Evolutionary conservation across 441 rosid species (phyloP).

Genomic region (Populus trichocarpa): DNA sequence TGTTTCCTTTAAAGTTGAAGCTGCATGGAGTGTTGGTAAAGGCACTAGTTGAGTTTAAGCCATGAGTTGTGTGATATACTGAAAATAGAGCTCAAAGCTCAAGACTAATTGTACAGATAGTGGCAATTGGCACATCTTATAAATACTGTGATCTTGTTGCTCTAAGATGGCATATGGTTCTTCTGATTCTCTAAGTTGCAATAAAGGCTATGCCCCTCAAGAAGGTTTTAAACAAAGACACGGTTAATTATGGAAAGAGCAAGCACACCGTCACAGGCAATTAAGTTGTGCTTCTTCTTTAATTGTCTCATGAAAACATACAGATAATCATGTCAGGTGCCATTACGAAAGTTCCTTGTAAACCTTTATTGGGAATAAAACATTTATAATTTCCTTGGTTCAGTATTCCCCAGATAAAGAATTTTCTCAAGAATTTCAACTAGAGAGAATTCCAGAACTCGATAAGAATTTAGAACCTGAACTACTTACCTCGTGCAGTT

Average conservation of each 20-base stretch:
- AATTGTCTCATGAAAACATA: neutral
- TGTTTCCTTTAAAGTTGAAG: neutral
- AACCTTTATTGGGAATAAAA: neutral
- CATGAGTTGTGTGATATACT: neutral
- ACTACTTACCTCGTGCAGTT: constrained; percentile 86
- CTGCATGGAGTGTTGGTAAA: neutral
- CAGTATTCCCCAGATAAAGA: constrained; percentile 81
- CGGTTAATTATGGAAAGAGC: neutral
- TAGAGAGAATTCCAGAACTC: constrained; percentile 79
- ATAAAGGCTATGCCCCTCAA: neutral
- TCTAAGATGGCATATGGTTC: neutral
- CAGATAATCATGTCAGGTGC: neutral
- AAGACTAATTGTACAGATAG: neutral
- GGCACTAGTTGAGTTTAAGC: neutral
- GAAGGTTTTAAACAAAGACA: neutral
- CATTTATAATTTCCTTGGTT: constrained; percentile 63
- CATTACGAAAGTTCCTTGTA: neutral
- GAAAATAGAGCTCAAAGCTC: neutral
- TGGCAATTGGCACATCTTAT: neutral
- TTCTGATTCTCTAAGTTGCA: neutral
- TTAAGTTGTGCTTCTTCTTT: neutral
- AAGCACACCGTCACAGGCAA: neutral
- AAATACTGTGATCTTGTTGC: neutral
- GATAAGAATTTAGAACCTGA: neutral
- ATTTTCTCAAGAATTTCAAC: constrained; percentile 80